Evolutionary conservation across 345 rosid species (phyloP), one percentile per base, ranked within the genome.

Genomic region (Turritis glabra): DNA sequence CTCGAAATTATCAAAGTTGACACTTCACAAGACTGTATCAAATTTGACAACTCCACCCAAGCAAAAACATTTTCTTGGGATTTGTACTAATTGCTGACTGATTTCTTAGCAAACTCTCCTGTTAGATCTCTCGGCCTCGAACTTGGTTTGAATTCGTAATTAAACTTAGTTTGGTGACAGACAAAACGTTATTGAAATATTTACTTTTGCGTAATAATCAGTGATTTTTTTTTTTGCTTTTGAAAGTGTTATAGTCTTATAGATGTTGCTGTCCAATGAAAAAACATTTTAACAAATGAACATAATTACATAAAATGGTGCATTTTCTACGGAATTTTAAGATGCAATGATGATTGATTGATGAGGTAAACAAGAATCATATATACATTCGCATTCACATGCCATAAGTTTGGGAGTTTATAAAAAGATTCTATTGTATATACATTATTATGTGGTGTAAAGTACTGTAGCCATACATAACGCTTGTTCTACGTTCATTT

Each of bases 311-410:
- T n/a, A n/a, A n/a, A n/a, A n/a, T n/a, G n/a, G n/a, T n/a, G n/a
- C n/a, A n/a, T n/a, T n/a, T n/a, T n/a, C 48, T 23, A 71, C 38
- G 67, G 51, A 60, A 59, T 71, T 71, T 71, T 12, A 35, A 59
- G 51, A 59, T 3, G 54, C 54, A 52, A 52, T 38, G 43, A 38
- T 71, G 59, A 60, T 48, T 26, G 60, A 37, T 15, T n/a, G 48
- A 22, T 12, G 75, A 71, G 40, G 76, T 52, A 3, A 54, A 72
- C 54, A 62, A 52, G 33, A 72, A 72, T 62, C 43, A 3, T 72
- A 50, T 41, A 52, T 29, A 63, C n/a, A n/a, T 52, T 72, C 63
- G 62, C 37, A 52, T 37, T 25, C 62, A 52, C 51, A 67, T 68
- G 62, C 33, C 23, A 65, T 29, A 65, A 8, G 15, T 50, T 50